Conservation (phyloP, 2,329 filamentous ascomycete genomes). For the Rutstroemia sp. region DNA sequence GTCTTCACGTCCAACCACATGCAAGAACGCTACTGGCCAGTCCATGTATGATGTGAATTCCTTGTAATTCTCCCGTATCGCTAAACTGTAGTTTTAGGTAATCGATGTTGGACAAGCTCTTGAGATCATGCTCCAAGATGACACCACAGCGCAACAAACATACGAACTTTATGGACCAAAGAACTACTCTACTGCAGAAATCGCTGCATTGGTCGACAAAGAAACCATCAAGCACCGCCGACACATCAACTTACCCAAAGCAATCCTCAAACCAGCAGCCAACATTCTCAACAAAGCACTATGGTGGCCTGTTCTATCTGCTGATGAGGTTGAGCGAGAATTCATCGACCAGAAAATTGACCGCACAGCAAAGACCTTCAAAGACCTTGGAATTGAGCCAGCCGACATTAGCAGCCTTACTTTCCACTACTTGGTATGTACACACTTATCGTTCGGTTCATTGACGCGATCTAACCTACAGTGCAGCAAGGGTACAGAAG, state of each 20-base stretch:
- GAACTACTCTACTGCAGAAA: slow-evolving; percentile 83
- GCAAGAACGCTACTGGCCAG: slow-evolving; percentile 83
- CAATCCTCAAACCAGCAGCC: slow-evolving; percentile 67
- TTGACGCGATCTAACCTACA: slow-evolving; percentile 29
- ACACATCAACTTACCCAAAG: slow-evolving; percentile 86
- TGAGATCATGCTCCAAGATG: slow-evolving; percentile 84
- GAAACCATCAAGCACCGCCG: slow-evolving; percentile 87
- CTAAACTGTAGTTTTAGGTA: slow-evolving; percentile 41
- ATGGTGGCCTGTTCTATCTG: slow-evolving; percentile 82
- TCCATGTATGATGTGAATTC: slow-evolving; percentile 55
- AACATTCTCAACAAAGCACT: slow-evolving; percentile 70
- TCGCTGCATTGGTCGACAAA: slow-evolving; percentile 78
- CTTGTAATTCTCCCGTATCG: not conserved
- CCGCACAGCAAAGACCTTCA: slow-evolving; percentile 86
- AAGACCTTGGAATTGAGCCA: slow-evolving; percentile 84
- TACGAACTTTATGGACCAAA: slow-evolving; percentile 92
- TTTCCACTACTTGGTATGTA: slow-evolving; percentile 80
- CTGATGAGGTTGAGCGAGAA: slow-evolving; percentile 84
- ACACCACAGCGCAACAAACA: slow-evolving; percentile 82
- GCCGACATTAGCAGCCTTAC: slow-evolving; percentile 80
- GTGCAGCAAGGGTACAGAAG: slow-evolving; percentile 81
- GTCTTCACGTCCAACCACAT: slow-evolving; percentile 88
- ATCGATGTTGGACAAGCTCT: slow-evolving; percentile 87
- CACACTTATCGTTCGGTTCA: not conserved
- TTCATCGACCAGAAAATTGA: slow-evolving; percentile 93